Evolutionary conservation across 805 yeast genomes (phyloP).

Genomic region (Clavispora asparagi): DNA sequence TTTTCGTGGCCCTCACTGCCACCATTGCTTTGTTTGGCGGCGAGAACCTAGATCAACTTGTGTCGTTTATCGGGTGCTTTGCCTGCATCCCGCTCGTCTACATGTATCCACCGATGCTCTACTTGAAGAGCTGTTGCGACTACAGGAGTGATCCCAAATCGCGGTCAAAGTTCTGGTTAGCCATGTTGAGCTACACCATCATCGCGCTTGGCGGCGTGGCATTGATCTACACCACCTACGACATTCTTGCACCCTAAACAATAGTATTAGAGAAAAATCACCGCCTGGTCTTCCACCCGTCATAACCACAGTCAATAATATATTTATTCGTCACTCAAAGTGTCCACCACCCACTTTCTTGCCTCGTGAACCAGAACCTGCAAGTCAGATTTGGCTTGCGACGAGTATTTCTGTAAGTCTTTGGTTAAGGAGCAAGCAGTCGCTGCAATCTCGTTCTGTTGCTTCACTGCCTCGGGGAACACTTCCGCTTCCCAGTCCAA

Average conservation of each 20-base stretch:
- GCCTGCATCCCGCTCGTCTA: slow-evolving; percentile 84
- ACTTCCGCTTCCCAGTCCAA: slow-evolving; percentile 22
- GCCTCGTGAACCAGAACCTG: slow-evolving; percentile 13
- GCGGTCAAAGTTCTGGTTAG: slow-evolving; percentile 31
- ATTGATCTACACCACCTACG: slow-evolving; percentile 59
- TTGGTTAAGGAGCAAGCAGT: slow-evolving; percentile 7
- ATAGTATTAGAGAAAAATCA: background rate
- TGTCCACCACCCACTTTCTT: slow-evolving; percentile 8
- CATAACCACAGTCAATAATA: background rate
- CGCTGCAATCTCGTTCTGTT: slow-evolving; percentile 18
- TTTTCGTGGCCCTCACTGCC: slow-evolving; percentile 51
- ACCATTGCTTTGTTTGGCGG: slow-evolving; percentile 64
- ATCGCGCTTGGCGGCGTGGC: slow-evolving; percentile 54
- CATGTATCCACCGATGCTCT: slow-evolving; percentile 80
- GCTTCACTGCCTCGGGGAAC: slow-evolving; percentile 27
- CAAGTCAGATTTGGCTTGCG: slow-evolving; percentile 11
- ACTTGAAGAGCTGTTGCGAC: slow-evolving; percentile 47
- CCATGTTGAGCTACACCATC: slow-evolving; percentile 43
- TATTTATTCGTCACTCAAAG: slow-evolving; percentile 7
- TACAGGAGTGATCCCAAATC: slow-evolving; percentile 17
- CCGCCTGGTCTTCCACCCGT: background rate
- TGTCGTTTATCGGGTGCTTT: slow-evolving; percentile 77
- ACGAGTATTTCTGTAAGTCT: slow-evolving; percentile 6
- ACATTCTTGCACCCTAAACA: slow-evolving; percentile 5
- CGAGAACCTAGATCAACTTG: slow-evolving; percentile 63